Base-by-base conservation (phyloP, 805 yeast genomes). In the Saturnispora quitensis region DNA sequence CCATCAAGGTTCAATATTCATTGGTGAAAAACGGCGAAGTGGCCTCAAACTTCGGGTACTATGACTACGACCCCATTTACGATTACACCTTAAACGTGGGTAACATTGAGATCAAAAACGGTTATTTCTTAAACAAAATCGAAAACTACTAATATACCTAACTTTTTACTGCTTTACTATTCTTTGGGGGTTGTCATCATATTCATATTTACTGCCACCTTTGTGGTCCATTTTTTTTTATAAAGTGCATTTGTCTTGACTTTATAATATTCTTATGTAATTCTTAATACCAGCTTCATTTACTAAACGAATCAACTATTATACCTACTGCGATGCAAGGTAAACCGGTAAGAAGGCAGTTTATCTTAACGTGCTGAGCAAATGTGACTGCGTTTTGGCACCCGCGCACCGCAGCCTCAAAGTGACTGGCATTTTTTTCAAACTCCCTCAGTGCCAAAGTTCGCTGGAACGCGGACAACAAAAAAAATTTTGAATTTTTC, bases 51-150 rank as follows among this genome's bases (percentile, higher is more conserved):
- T 55, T 62, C 12, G 67, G 64, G 5, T 64, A 31, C 34, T 31
- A 63, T 42, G 67, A 63, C 44, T 64, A 54, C 50, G 63, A 60
- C 2, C 34, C 51, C 3, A 44, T 58, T 8, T 59, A 58, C 12
- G 53, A 61, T 36, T 64, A 62, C 40, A 51, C 56, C 27, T 36
- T 63, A 10, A 54, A 55, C 5, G 51, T 63, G 17, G 52, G 55
- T 6, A 40, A 50, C 8, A 57, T 63, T 47, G 45, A 50, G 25
- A 50, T 63, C 22, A 58, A 57, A 48, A 61, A 60, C 43, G 53
- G 58, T 20, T 61, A 55, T 43, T 49, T 62, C 17, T 49, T 64
- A 22, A 48, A 58, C 31, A 38, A 27, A 33, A n/a, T 27, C 7
- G 45, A 43, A 43, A 20, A 24, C 17, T 9, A 6, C 18, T 27